Conservation (phyloP, 805 yeast species). For the Candida incommunis region DNA sequence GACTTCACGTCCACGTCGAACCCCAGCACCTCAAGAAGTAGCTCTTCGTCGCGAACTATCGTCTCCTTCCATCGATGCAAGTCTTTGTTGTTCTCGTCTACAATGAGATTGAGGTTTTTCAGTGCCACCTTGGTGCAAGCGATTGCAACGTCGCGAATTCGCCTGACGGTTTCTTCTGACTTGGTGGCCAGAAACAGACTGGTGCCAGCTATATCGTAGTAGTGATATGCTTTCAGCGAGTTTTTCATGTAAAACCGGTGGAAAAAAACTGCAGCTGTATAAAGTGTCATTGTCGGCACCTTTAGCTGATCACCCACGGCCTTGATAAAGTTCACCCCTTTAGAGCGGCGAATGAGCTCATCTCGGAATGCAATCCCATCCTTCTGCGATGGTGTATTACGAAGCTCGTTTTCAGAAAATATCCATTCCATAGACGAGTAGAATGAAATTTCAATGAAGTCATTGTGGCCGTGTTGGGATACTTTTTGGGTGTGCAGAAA, state of each 20-base stretch:
- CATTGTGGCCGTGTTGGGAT: too few species aligned
- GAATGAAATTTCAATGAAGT: too few species aligned
- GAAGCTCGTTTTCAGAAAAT: not conserved
- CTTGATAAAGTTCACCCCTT: slow-evolving; percentile 34
- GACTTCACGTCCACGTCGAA: slow-evolving; percentile 33
- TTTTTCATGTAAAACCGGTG: slow-evolving; percentile 39
- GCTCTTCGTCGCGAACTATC: slow-evolving; percentile 31
- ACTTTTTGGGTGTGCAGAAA: too few species aligned
- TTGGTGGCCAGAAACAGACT: slow-evolving; percentile 38
- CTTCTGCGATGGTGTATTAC: slow-evolving; percentile 2
- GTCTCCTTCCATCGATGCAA: slow-evolving; percentile 39
- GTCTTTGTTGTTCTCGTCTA: slow-evolving; percentile 32
- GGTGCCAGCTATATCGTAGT: slow-evolving; percentile 38
- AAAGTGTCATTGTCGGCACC: slow-evolving; percentile 33
- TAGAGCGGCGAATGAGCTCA: slow-evolving; percentile 31
- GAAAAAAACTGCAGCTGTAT: slow-evolving; percentile 33
- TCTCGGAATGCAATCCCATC: slow-evolving; percentile 24
- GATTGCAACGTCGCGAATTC: slow-evolving; percentile 34
- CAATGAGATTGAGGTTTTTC: slow-evolving; percentile 25
- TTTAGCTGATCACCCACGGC: slow-evolving; percentile 30
- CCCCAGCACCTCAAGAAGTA: slow-evolving; percentile 30
- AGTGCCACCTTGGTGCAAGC: slow-evolving; percentile 35
- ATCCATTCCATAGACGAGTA: not conserved
- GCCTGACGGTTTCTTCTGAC: slow-evolving; percentile 37
- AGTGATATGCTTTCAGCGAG: slow-evolving; percentile 29